phyloP scores from a whole-genome alignment of 1,139 yeast genomes.

The Yamadazyma conglobata region DNA sequence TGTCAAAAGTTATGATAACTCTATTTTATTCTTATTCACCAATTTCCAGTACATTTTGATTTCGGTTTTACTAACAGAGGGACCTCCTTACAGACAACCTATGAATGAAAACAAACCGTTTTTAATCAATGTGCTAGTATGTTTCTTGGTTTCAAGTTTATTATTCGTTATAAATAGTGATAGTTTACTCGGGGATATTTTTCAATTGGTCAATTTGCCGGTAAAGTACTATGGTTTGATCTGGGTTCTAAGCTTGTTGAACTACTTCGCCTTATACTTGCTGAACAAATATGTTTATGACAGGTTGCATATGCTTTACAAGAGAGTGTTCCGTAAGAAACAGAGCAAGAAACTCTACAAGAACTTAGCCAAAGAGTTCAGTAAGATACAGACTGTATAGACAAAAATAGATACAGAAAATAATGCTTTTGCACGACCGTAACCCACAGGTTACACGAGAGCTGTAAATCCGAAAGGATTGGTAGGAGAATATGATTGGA shows the following conservation, averaged over 20 bases:
- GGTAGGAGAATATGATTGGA: too few relatives aligned
- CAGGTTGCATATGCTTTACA: conserved; percentile 28
- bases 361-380: conserved; percentile 20
- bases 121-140: conserved; percentile 52
- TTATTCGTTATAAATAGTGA: conserved; percentile 51
- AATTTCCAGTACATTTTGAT: conserved; percentile 86
- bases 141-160: conserved; percentile 45
- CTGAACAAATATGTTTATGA: conserved; percentile 36
- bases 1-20: conserved; percentile 86
- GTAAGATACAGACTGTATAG: conserved; percentile 3
- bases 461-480: too few relatives aligned
- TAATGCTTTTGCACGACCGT: neutral
- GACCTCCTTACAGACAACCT: conserved; percentile 93
- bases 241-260: conserved; percentile 42
- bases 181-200: conserved; percentile 57
- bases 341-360: conserved; percentile 41
- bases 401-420: neutral
- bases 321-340: conserved; percentile 21
- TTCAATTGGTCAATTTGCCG: conserved; percentile 71
- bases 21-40: conserved; percentile 73
- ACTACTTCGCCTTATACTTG: conserved; percentile 42
- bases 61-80: conserved; percentile 80
- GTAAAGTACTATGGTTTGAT: conserved; percentile 49
- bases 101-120: conserved; percentile 68
- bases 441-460: too few relatives aligned